These are phyloP conservation scores for Salix dunnii DNA, from an alignment of 345 rosid species.

Conservation along the genomic window DNA sequence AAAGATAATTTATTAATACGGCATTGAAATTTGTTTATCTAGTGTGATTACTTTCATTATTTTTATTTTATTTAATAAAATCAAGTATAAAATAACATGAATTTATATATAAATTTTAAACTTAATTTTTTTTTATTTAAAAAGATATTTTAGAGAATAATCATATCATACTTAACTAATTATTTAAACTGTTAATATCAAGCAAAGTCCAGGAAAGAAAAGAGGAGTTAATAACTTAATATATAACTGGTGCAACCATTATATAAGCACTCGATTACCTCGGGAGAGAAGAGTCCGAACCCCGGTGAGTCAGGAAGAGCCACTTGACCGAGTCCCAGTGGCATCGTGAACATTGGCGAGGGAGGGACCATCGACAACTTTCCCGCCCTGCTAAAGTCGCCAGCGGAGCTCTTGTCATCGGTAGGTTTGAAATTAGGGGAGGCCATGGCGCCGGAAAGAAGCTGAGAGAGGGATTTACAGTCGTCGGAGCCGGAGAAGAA, in stretches of 20 bases:
- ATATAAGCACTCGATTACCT: constrained; percentile 32
- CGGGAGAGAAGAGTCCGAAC: constrained; percentile 54
- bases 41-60: too few species aligned
- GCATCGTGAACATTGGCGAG: constrained; percentile 44
- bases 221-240: too few species aligned
- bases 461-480: constrained; percentile 69
- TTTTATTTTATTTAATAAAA: too few species aligned
- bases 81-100: too few species aligned
- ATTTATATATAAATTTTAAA: too few species aligned
- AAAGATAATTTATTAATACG: too few species aligned
- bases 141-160: too few species aligned
- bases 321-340: constrained; percentile 53
- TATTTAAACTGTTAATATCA: too few species aligned
- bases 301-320: constrained; percentile 65
- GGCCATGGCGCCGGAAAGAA: constrained; percentile 76
- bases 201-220: too few species aligned
- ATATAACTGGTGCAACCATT: background rate
- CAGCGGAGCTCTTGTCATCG: constrained; percentile 16
- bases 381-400: constrained; percentile 34
- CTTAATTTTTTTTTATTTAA: too few species aligned
- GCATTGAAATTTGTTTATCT: too few species aligned
- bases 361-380: constrained; percentile 47
- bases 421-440: constrained; percentile 38
- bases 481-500: constrained; percentile 69
- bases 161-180: too few species aligned